A percentile compares a stretch with the other conserved stretches of the same genome.
Evolutionary conservation across 176 grass and related monocot species (phyloP).

Genomic region (Dactylis glomerata): DNA sequence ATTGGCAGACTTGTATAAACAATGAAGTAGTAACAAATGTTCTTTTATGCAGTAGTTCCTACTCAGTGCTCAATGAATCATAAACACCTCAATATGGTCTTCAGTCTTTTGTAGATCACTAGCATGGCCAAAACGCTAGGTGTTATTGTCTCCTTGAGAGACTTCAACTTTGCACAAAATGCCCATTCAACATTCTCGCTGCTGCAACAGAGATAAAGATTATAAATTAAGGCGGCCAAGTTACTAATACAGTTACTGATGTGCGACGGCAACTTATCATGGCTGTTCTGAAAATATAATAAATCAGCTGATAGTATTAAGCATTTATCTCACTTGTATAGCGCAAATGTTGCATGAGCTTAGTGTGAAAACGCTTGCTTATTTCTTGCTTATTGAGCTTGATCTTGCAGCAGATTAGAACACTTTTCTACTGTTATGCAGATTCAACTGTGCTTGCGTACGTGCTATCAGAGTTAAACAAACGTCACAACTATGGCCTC

Average conservation of each 20-base stretch:
- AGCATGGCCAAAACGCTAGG: background rate
- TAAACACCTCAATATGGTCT: background rate
- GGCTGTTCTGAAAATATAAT: background rate
- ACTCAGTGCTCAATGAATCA: background rate
- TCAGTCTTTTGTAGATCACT: background rate
- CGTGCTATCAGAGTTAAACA: constrained; percentile 78
- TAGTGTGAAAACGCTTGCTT: background rate
- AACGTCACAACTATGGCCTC: constrained; percentile 72
- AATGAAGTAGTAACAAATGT: background rate
- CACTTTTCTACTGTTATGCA: constrained; percentile 40
- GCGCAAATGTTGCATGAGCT: background rate
- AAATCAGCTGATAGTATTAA: background rate
- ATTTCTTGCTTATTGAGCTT: constrained; percentile 24
- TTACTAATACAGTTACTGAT: background rate
- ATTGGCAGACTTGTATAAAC: constrained; percentile 1
- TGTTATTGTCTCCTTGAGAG: background rate
- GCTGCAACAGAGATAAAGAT: background rate
- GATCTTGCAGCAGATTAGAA: constrained; percentile 7
- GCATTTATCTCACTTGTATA: background rate
- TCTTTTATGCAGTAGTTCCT: background rate
- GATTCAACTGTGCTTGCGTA: constrained; percentile 98
- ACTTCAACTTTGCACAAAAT: background rate
- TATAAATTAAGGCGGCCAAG: background rate
- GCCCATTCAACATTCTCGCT: background rate
- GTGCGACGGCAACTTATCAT: background rate